Evolutionary conservation across 768 basidiomycete species (phyloP).

Genomic region (Paxillus involutus): DNA sequence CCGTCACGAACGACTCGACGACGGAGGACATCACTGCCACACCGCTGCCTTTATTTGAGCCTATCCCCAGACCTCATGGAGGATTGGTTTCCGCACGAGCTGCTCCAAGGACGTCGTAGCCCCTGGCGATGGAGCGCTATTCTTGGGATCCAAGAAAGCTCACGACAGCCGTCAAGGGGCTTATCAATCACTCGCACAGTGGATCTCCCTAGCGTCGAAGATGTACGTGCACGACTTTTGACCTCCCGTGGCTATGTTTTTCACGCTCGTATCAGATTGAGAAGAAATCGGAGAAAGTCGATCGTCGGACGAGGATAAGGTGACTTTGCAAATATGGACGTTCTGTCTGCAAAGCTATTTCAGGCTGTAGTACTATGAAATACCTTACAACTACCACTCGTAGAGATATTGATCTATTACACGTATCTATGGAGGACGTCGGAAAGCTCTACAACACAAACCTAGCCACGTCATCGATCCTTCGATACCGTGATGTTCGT

Average conservation of each 20-base stretch:
- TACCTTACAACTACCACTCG: too few relatives aligned
- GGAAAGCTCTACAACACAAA: too few relatives aligned
- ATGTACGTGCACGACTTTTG: not conserved
- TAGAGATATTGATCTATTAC: too few relatives aligned
- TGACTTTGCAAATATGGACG: too few relatives aligned
- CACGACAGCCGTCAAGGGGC: not conserved
- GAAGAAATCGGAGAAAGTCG: not conserved
- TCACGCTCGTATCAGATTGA: not conserved
- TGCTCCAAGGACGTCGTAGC: constrained; percentile 12
- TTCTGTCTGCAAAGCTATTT: too few relatives aligned
- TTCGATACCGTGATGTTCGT: too few relatives aligned
- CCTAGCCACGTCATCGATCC: too few relatives aligned
- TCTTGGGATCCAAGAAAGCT: not conserved
- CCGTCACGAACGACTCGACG: not conserved
- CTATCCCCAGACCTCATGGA: constrained; percentile 36
- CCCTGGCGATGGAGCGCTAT: not conserved
- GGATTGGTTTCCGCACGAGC: constrained; percentile 42
- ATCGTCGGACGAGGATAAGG: too few relatives aligned
- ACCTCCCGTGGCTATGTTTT: not conserved
- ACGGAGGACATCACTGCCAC: not conserved
- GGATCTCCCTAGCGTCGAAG: not conserved
- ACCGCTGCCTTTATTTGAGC: constrained; percentile 25
- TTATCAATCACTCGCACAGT: not conserved
- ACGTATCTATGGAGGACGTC: too few relatives aligned
- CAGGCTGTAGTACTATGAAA: too few relatives aligned